Conservation (phyloP, 495 filamentous ascomycete genomes). For the Aspergillus carlsbadensis region DNA sequence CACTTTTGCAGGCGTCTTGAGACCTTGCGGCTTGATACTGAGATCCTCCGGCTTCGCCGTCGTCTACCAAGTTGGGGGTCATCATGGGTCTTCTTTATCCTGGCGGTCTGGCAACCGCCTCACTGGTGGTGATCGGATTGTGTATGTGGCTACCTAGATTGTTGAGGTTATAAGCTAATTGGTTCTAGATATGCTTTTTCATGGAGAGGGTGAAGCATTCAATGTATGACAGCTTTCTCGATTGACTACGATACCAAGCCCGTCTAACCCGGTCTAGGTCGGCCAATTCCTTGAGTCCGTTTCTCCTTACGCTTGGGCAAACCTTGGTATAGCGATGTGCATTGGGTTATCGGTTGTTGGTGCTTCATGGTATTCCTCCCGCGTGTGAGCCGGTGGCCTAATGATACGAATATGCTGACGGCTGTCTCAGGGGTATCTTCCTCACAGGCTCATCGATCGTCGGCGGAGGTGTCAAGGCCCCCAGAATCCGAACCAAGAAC, state of each 20-base stretch:
- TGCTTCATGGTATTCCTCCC: slow-evolving; percentile 80
- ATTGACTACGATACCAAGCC: background rate
- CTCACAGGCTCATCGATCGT: slow-evolving; percentile 98
- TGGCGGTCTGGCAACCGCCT: slow-evolving; percentile 64
- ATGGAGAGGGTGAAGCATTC: slow-evolving; percentile 91
- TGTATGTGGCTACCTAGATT: slow-evolving; percentile 58
- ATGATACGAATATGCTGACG: slow-evolving; percentile 4
- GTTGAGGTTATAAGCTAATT: slow-evolving; percentile 25
- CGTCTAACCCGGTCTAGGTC: slow-evolving; percentile 56
- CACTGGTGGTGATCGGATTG: slow-evolving; percentile 78
- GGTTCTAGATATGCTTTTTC: slow-evolving; percentile 89
- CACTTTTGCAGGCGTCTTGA: slow-evolving; percentile 8
- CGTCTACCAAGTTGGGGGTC: slow-evolving; percentile 24
- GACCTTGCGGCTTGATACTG: slow-evolving; percentile 23
- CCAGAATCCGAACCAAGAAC: slow-evolving; percentile 98
- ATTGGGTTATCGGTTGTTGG: slow-evolving; percentile 95
- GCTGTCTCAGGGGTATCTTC: slow-evolving; percentile 85
- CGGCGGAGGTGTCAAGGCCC: slow-evolving; percentile 92
- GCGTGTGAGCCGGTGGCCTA: too few relatives aligned
- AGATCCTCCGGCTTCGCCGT: slow-evolving; percentile 24
- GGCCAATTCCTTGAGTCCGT: slow-evolving; percentile 92
- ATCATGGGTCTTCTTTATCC: slow-evolving; percentile 62
- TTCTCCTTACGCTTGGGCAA: slow-evolving; percentile 92
- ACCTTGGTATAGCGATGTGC: slow-evolving; percentile 87
- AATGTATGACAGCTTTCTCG: slow-evolving; percentile 64